These are phyloP conservation scores for Xylaria sp. DNA, from an alignment of 2,329 filamentous ascomycete genomes.

Conservation along the genomic window DNA sequence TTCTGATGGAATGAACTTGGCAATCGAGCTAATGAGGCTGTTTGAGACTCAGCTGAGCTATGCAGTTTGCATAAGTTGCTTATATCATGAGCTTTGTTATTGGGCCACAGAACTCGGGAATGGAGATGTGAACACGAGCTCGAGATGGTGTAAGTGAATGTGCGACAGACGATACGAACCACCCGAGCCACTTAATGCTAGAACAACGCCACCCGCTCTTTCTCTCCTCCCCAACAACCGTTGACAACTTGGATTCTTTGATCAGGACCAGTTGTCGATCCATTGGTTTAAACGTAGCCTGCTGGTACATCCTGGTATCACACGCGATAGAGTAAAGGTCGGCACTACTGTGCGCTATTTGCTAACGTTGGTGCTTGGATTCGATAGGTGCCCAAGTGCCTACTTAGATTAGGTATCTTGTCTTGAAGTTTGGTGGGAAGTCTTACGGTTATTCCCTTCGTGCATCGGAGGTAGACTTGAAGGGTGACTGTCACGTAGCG, in stretches of 20 bases:
- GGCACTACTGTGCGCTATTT: not conserved
- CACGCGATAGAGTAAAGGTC: not conserved
- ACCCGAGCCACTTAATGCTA: slow-evolving; percentile 2
- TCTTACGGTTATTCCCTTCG: not conserved
- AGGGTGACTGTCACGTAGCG: slow-evolving; percentile 26
- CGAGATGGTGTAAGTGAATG: slow-evolving; percentile 10
- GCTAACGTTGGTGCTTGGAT: not conserved
- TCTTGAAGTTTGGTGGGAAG: not conserved
- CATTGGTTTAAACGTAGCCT: not conserved
- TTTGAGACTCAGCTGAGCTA: not conserved
- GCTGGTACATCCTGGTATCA: not conserved
- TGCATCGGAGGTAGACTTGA: not conserved
- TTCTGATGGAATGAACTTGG: not conserved
- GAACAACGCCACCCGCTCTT: slow-evolving; percentile 25
- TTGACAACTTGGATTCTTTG: slow-evolving; percentile 7
- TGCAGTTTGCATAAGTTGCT: not conserved
- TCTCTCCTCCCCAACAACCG: not conserved
- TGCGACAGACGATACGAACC: slow-evolving; percentile 21
- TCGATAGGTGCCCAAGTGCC: not conserved
- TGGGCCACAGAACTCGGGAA: not conserved
- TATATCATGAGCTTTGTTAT: not conserved
- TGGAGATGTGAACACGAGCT: slow-evolving; percentile 22
- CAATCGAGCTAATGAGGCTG: not conserved
- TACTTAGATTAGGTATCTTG: not conserved
- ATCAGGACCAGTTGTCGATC: not conserved